Base-by-base conservation (phyloP, 257 asterid species). In the Scutellaria galericulata region DNA sequence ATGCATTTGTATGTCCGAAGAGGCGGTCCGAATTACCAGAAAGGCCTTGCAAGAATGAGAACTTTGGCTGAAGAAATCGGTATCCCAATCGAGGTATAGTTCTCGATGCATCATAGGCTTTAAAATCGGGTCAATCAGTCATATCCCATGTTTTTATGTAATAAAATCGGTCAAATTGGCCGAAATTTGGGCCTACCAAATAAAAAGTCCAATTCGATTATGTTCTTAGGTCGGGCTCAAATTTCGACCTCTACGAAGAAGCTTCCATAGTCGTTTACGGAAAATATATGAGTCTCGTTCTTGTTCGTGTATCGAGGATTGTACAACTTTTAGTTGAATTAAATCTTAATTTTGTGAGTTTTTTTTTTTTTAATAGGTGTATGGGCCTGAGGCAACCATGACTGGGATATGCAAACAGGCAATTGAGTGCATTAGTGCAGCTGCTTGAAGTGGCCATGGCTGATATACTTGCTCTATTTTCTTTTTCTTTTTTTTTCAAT, bases 361-460 rank as follows among this genome's bases (percentile, higher is more conserved):
- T 27, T 27, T 2, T 2, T 2, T 27, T 2, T 27, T 1, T 2
- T 31, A 31, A 31, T 31, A 57, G 97, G 97, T 91, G 9, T 93
- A 93, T 79, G 98, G 98, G 75, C 97, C 98, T 3, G 98, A 93
- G 81, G 95, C 92, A 75, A 93, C 98, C 75, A 93, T 93, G 98
- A 90, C 98, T 14, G 96, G 97, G 70, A 93, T 93, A 68, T 93
- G 98, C 92, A 93, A 93, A 68, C 91, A 93, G 84, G 98, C 98
- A 44, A 93, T 90, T 73, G 98, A 93, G 74, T 93, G 91, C 87
- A 90, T 93, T 87, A 83, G 85, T 81, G 93, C 89, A 47, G 91
- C 98, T 50, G 98, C 98, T 52, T 90, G 84, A 89, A 81, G 44
- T 60, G 75, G 70, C 54, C 70, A 53, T 22, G 20, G 74, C 62